phyloP scores from a whole-genome alignment of 306 rosid species.

The Gleditsia sinensis region DNA sequence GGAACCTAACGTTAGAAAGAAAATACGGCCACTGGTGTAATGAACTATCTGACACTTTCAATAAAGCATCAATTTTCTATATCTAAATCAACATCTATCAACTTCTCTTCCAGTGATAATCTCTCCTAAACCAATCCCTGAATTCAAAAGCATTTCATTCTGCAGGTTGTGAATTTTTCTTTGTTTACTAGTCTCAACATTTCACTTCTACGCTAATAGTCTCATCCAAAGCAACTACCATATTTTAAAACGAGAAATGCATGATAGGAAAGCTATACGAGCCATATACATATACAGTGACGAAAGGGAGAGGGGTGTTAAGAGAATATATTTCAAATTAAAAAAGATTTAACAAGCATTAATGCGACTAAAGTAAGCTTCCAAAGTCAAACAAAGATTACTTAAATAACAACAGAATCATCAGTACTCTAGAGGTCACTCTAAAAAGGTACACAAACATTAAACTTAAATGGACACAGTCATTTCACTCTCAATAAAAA shows the following conservation, averaged over 20 bases:
- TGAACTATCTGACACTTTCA: neutral
- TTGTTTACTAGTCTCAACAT: neutral
- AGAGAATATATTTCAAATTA: no score
- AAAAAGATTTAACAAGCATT: slow-evolving; percentile 19
- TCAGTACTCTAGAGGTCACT: slow-evolving; percentile 44
- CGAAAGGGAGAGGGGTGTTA: no score
- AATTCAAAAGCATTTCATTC: neutral
- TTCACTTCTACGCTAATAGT: neutral
- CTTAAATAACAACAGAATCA: slow-evolving; percentile 40
- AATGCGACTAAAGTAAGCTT: slow-evolving; percentile 23
- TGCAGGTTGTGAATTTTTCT: neutral
- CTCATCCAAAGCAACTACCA: slow-evolving; percentile 8
- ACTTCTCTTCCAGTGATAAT: neutral
- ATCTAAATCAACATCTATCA: neutral
- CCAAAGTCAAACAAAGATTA: slow-evolving; percentile 43
- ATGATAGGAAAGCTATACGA: neutral
- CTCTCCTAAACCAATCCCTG: no score
- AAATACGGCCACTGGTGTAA: neutral
- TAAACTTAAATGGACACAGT: slow-evolving; percentile 53
- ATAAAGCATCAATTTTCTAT: neutral
- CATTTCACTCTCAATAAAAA: slow-evolving; percentile 56
- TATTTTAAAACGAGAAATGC: neutral
- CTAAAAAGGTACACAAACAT: slow-evolving; percentile 47
- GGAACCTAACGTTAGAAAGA: no score
- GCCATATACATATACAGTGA: neutral